These are phyloP conservation scores for Cercospora sesami DNA, from an alignment of 2,329 filamentous ascomycete species.

Conservation along the genomic window DNA sequence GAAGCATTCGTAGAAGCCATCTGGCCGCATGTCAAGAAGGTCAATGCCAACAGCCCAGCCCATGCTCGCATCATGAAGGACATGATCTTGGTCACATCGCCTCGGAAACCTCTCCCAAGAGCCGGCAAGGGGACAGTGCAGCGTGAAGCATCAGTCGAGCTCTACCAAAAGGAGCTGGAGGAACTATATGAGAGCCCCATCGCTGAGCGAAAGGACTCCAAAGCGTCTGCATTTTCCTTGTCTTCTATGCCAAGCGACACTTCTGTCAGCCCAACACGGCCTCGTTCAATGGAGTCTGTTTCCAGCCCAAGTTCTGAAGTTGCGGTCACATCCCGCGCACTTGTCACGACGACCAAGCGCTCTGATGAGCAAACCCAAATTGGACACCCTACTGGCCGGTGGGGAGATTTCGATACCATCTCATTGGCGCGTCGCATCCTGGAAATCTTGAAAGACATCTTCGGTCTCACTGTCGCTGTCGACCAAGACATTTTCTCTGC, in stretches of 20 bases:
- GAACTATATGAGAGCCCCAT: conserved; percentile 18
- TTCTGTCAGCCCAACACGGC: not conserved
- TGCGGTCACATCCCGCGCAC: not conserved
- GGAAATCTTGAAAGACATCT: conserved; percentile 11
- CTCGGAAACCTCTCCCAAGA: conserved; percentile 19
- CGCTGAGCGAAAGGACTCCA: conserved; percentile 12
- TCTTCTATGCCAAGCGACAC: not conserved
- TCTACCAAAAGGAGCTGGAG: conserved; percentile 25
- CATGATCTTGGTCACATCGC: conserved; percentile 22
- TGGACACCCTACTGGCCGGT: not conserved
- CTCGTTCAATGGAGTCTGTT: not conserved
- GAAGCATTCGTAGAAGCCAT: conserved; percentile 21
- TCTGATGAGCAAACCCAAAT: not conserved
- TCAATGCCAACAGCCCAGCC: conserved; percentile 18
- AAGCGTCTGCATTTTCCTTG: conserved; percentile 3
- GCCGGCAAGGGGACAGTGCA: conserved; percentile 28
- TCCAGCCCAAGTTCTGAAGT: conserved; percentile 11
- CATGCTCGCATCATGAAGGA: conserved; percentile 24
- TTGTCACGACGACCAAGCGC: not conserved
- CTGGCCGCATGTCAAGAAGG: conserved; percentile 22
- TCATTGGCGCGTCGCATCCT: conserved; percentile 17
- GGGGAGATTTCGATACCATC: conserved; percentile 1
- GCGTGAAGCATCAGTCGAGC: conserved; percentile 20
- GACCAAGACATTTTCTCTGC: conserved; percentile 20
- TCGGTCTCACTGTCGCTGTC: conserved; percentile 8